Evolutionary conservation across 2,329 filamentous ascomycete species (phyloP).

Genomic region (Beauveria australis): DNA sequence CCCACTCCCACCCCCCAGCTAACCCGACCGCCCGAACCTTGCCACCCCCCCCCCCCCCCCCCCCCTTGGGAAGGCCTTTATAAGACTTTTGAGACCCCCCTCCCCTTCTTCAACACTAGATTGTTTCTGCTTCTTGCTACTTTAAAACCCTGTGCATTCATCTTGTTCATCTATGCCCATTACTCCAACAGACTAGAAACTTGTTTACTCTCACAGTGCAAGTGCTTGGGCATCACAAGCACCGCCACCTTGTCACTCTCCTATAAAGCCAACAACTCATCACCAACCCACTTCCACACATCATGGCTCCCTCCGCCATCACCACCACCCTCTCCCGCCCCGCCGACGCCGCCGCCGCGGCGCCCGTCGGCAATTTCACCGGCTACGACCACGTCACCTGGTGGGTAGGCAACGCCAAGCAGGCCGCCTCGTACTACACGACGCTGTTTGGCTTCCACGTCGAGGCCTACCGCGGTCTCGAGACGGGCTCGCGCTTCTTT

Average conservation of each 20-base stretch:
- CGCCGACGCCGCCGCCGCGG: slow-evolving; percentile 40
- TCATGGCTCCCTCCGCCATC: slow-evolving; percentile 54
- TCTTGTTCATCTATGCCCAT: background rate
- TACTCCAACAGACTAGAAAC: background rate
- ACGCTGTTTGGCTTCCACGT: slow-evolving; percentile 78
- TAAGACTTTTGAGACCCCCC: slow-evolving; percentile 1
- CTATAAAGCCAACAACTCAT: background rate
- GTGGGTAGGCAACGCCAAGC: slow-evolving; percentile 96
- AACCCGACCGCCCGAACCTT: too few species aligned
- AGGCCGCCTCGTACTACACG: slow-evolving; percentile 83
- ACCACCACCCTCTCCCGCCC: slow-evolving; percentile 39
- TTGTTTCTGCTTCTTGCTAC: background rate
- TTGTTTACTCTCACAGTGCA: background rate
- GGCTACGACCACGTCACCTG: slow-evolving; percentile 92
- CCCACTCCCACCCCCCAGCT: too few species aligned
- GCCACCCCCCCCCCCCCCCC: too few species aligned
- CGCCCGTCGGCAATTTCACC: slow-evolving; percentile 53
- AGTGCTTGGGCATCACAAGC: background rate
- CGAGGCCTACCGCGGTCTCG: slow-evolving; percentile 78
- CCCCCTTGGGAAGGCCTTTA: background rate
- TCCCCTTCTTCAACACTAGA: slow-evolving; percentile 1
- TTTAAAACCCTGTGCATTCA: background rate
- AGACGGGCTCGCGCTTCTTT: slow-evolving; percentile 74
- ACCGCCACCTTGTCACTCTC: background rate
- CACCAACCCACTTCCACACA: background rate